phyloP scores from a whole-genome alignment of 2,329 filamentous ascomycete species.

The Huntiella abstrusa region DNA sequence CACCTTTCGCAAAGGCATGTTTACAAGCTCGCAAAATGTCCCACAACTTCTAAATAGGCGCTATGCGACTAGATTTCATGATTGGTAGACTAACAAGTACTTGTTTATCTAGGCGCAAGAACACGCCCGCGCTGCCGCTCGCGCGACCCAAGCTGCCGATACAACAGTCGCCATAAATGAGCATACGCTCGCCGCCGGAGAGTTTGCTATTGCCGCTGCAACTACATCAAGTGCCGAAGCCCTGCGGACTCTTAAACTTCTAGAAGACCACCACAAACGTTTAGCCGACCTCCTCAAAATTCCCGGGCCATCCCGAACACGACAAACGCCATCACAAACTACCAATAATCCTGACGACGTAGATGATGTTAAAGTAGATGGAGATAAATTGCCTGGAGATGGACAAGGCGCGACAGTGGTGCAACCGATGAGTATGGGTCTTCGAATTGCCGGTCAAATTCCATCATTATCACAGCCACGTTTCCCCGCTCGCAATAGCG shows the following conservation, averaged over 20 bases:
- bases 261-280: conserved; percentile 73
- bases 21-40: no score
- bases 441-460: conserved; percentile 23
- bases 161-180: conserved; percentile 71
- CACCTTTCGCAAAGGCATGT: no score
- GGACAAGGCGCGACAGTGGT: neutral
- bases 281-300: conserved; percentile 67
- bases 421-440: conserved; percentile 14
- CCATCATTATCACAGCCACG: conserved; percentile 20
- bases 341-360: conserved; percentile 13
- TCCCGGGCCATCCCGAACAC: conserved; percentile 42
- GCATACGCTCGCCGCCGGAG: conserved; percentile 70
- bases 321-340: conserved; percentile 22
- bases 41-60: no score
- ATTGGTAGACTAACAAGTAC: neutral
- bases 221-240: conserved; percentile 53
- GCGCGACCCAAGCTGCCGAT: conserved; percentile 54
- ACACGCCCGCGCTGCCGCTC: conserved; percentile 67
- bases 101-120: conserved; percentile 51
- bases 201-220: conserved; percentile 70
- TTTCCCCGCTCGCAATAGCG: conserved; percentile 37
- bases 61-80: neutral
- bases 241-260: conserved; percentile 60
- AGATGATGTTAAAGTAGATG: conserved; percentile 11
- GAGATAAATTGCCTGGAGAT: conserved; percentile 20